phyloP scores from a whole-genome alignment of 2,329 filamentous ascomycete genomes.

The Neobulgaria alba region DNA sequence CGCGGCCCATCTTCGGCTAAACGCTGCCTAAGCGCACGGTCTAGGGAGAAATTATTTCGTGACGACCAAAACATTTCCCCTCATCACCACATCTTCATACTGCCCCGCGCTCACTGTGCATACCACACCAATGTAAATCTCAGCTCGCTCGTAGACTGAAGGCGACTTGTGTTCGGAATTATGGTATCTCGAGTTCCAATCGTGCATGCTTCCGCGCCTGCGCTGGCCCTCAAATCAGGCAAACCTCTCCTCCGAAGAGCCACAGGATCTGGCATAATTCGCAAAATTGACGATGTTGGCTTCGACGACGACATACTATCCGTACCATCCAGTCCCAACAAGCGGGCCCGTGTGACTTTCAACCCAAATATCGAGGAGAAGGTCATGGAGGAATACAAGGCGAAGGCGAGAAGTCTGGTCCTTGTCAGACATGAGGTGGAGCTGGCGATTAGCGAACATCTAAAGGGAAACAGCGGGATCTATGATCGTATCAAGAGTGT shows the following conservation, averaged over 20 bases:
- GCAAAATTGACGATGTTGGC: conserved; percentile 23
- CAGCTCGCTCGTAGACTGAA: conserved; percentile 1
- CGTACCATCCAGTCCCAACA: conserved; percentile 20
- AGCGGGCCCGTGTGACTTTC: conserved; percentile 26
- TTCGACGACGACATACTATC: conserved; percentile 21
- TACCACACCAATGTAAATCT: not conserved
- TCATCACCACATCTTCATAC: no score
- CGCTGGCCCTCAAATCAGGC: conserved; percentile 12
- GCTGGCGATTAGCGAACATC: conserved; percentile 43
- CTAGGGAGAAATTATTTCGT: no score
- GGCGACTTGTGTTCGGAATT: conserved; percentile 1
- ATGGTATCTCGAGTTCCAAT: conserved; percentile 23
- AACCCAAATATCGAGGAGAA: conserved; percentile 28
- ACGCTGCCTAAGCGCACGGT: no score
- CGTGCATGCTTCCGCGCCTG: conserved; percentile 7
- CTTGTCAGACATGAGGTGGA: conserved; percentile 25
- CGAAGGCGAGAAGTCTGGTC: conserved; percentile 20
- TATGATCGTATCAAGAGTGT: conserved; percentile 54
- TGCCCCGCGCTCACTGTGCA: conserved; percentile 3
- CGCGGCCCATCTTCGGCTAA: no score
- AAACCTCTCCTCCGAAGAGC: conserved; percentile 25
- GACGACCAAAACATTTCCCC: no score
- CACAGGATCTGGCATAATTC: conserved; percentile 21
- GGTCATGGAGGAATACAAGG: conserved; percentile 24
- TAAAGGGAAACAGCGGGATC: conserved; percentile 47